Evolutionary conservation across 495 filamentous ascomycete genomes (phyloP).

Genomic region (Daldinia loculata): DNA sequence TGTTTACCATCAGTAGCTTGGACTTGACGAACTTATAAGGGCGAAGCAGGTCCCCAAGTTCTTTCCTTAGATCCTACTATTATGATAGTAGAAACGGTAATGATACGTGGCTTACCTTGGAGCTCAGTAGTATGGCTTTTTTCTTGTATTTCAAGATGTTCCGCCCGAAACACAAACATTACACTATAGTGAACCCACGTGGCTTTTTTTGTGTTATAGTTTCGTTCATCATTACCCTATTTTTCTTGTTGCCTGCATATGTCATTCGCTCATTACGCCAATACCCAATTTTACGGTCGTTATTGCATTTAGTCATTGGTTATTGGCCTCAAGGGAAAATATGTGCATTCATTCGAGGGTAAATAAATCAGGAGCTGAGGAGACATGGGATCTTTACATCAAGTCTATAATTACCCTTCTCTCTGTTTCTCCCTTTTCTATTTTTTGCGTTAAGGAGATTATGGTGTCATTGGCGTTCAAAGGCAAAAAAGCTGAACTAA

Average conservation of each 20-base stretch:
- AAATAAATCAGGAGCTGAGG: neutral
- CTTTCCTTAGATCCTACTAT: neutral
- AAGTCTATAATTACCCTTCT: neutral
- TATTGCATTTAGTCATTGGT: constrained; percentile 26
- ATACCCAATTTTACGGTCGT: constrained; percentile 38
- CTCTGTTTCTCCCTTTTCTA: neutral
- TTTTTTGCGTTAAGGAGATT: neutral
- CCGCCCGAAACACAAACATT: neutral
- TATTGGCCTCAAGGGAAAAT: neutral
- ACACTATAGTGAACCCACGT: neutral
- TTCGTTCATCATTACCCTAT: neutral
- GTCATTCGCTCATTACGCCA: constrained; percentile 22
- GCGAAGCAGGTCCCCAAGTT: neutral
- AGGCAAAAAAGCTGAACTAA: neutral
- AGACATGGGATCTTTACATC: neutral
- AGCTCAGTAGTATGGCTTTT: neutral
- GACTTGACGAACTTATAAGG: neutral
- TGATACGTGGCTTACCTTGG: neutral
- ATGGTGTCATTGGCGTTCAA: neutral
- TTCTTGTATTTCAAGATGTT: neutral
- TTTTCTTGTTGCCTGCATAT: constrained; percentile 3
- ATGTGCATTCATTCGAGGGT: neutral
- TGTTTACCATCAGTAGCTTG: neutral
- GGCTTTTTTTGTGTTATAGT: neutral
- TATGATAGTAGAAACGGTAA: neutral